phyloP scores from a whole-genome alignment of 2,329 filamentous ascomycete genomes.

The Chalaropsis thielavioides region DNA sequence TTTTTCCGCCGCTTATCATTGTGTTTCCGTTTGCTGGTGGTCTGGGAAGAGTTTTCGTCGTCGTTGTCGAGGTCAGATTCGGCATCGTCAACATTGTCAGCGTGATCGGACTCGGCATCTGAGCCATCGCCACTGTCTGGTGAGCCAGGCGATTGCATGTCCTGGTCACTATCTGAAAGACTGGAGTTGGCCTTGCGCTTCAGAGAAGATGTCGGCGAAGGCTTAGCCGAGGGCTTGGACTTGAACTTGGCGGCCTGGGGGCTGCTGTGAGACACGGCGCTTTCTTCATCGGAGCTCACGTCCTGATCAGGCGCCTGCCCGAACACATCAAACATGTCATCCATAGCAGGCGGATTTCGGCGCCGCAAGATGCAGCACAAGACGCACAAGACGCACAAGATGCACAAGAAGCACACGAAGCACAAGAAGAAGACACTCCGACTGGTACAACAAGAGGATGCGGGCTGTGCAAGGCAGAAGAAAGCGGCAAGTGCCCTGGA shows the following conservation, averaged over 20 bases:
- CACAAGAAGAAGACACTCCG: background rate
- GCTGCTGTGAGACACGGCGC: background rate
- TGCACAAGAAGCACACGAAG: background rate
- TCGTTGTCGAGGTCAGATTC: slow-evolving; percentile 19
- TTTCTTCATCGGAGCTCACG: slow-evolving; percentile 30
- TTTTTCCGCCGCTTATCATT: slow-evolving; percentile 47
- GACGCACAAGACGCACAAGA: background rate
- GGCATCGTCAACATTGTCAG: slow-evolving; percentile 22
- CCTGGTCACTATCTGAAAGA: background rate
- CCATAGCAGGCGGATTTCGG: slow-evolving; percentile 34
- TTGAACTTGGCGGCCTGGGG: background rate
- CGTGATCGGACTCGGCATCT: background rate
- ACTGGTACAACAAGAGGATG: background rate
- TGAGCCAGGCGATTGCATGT: slow-evolving; percentile 19
- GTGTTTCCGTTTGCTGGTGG: slow-evolving; percentile 21
- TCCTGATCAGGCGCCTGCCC: slow-evolving; percentile 45
- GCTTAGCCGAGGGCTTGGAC: background rate
- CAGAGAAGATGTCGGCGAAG: slow-evolving; percentile 13
- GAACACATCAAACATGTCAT: slow-evolving; percentile 73
- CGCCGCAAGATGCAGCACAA: background rate
- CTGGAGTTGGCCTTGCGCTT: slow-evolving; percentile 20
- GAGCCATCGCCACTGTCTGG: slow-evolving; percentile 36
- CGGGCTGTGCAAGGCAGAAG: background rate
- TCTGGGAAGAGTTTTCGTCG: slow-evolving; percentile 21
- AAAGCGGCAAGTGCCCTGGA: background rate